These are phyloP conservation scores for Plasmodium berghei DNA, from an alignment of 169 alveolate species.

Conservation along the genomic window DNA sequence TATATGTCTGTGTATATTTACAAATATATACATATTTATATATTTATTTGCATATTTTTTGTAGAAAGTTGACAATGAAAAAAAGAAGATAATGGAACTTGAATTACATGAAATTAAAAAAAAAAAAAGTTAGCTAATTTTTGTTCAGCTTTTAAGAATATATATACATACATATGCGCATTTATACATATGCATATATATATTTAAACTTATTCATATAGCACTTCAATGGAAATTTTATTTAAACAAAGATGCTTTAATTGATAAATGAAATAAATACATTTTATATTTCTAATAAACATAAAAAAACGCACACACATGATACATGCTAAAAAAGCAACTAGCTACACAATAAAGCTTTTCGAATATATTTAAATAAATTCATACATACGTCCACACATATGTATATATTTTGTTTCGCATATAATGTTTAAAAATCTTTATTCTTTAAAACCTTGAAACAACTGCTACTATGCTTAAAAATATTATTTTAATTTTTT, in stretches of 20 bases:
- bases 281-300: constrained; percentile 5
- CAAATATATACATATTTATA: constrained; percentile 3
- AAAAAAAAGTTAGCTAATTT: constrained; percentile 25
- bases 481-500: too few species aligned
- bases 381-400: not conserved
- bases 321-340: not conserved
- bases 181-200: constrained; percentile 21
- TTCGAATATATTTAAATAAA: not conserved
- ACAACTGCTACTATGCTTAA: too few species aligned
- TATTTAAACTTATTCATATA: constrained; percentile 1
- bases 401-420: not conserved
- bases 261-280: constrained; percentile 21
- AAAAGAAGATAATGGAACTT: constrained; percentile 39
- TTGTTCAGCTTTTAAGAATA: not conserved
- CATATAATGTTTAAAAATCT: not conserved
- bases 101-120: constrained; percentile 52
- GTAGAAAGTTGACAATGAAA: constrained; percentile 32
- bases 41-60: constrained; percentile 11
- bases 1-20: not conserved
- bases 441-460: too few species aligned
- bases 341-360: not conserved
- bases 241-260: constrained; percentile 19
- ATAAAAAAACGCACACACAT: not conserved
- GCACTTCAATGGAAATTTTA: not conserved
- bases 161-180: constrained; percentile 14